phyloP scores from a whole-genome alignment of 2,329 filamentous ascomycete species.

The Onygena corvina region DNA sequence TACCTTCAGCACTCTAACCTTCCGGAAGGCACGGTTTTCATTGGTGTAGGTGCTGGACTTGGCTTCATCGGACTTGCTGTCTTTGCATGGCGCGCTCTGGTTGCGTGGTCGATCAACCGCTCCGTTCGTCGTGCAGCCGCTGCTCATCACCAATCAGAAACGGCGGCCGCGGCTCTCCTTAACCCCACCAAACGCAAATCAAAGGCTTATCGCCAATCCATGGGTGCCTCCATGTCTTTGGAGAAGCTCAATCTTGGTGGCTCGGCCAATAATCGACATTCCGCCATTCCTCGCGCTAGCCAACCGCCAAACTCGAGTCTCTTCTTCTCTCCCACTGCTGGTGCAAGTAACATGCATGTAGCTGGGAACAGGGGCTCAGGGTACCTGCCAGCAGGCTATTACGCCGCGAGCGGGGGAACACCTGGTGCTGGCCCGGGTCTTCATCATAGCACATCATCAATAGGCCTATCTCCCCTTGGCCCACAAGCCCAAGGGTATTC shows the following conservation, averaged over 20 bases:
- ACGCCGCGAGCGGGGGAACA: conserved; percentile 55
- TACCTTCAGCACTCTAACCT: conserved; percentile 81
- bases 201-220: conserved; percentile 20
- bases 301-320: conserved; percentile 56
- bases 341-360: conserved; percentile 39
- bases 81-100: conserved; percentile 73
- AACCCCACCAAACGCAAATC: conserved; percentile 32
- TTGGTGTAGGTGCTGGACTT: conserved; percentile 77
- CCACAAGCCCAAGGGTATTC: conserved; percentile 46
- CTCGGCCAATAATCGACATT: conserved; percentile 25
- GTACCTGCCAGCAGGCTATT: conserved; percentile 84
- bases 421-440: conserved; percentile 29
- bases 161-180: conserved; percentile 48
- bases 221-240: conserved; percentile 40
- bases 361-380: conserved; percentile 56
- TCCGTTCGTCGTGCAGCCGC: conserved; percentile 78
- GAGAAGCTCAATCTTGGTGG: conserved; percentile 36
- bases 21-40: conserved; percentile 92
- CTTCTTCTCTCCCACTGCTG: conserved; percentile 92
- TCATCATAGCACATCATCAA: conserved; percentile 38
- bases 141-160: conserved; percentile 55
- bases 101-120: conserved; percentile 83
- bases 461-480: conserved; percentile 50
- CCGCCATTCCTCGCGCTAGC: conserved; percentile 26
- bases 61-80: conserved; percentile 73